Percentiles rank a stretch among this genome's conserved stretches.
phyloP scores from a whole-genome alignment of 495 filamentous ascomycete species.

The Penicillium cataractarum region DNA sequence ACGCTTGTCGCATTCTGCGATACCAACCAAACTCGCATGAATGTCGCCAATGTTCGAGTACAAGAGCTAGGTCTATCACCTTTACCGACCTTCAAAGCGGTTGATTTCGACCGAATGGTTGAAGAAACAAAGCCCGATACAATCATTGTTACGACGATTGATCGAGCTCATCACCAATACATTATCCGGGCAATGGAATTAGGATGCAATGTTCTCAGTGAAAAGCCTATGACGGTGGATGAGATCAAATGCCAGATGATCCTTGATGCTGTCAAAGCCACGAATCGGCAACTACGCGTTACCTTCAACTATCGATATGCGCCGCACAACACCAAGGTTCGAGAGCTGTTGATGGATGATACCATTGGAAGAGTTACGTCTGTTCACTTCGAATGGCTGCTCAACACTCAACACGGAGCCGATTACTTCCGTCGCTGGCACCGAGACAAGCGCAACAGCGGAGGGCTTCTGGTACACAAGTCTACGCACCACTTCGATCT shows the following conservation, averaged over 20 bases:
- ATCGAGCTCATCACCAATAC: slow-evolving; percentile 60
- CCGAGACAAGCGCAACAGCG: slow-evolving; percentile 59
- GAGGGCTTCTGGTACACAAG: slow-evolving; percentile 50
- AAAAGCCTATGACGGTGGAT: slow-evolving; percentile 65
- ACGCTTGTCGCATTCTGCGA: slow-evolving; percentile 52
- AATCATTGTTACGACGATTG: slow-evolving; percentile 61
- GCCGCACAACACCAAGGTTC: slow-evolving; percentile 40
- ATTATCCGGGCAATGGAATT: slow-evolving; percentile 57
- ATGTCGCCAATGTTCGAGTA: slow-evolving; percentile 32
- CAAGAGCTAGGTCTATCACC: slow-evolving; percentile 22
- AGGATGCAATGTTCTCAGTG: slow-evolving; percentile 59
- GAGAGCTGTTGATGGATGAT: slow-evolving; percentile 48
- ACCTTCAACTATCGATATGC: slow-evolving; percentile 43
- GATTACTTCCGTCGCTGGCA: slow-evolving; percentile 67
- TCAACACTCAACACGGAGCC: slow-evolving; percentile 61
- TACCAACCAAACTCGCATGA: slow-evolving; percentile 36
- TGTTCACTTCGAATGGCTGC: slow-evolving; percentile 63
- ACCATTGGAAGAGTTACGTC: slow-evolving; percentile 56
- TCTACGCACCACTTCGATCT: slow-evolving; percentile 42
- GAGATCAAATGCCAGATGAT: slow-evolving; percentile 55
- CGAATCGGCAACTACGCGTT: slow-evolving; percentile 29
- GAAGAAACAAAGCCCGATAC: slow-evolving; percentile 55
- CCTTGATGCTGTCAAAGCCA: slow-evolving; percentile 34
- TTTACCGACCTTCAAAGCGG: slow-evolving; percentile 54
- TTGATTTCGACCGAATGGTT: slow-evolving; percentile 59